Evolutionary conservation across 805 yeast species (phyloP).

Genomic region (Blastobotrys mokoenaii): DNA sequence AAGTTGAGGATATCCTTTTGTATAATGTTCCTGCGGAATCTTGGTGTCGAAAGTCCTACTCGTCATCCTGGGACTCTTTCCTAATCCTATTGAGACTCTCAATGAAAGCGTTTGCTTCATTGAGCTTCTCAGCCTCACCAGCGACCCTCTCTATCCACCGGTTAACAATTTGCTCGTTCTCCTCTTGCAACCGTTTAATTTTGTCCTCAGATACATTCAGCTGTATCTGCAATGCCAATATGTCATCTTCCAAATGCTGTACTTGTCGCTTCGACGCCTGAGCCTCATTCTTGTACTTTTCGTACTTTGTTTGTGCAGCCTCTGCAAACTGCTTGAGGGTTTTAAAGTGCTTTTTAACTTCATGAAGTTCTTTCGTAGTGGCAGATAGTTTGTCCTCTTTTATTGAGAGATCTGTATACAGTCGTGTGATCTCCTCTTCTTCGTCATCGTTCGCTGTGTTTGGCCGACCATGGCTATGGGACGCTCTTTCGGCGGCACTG

Average conservation of each 20-base stretch:
- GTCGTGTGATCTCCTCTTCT: constrained; percentile 11
- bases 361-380: not conserved
- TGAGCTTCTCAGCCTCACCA: constrained; percentile 52
- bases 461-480: constrained; percentile 4
- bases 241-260: constrained; percentile 59
- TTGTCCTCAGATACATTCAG: constrained; percentile 35
- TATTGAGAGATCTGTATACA: constrained; percentile 11
- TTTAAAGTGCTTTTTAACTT: constrained; percentile 7
- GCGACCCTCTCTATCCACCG: constrained; percentile 53
- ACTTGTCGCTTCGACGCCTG: constrained; percentile 30
- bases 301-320: constrained; percentile 25
- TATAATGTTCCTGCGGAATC: too few species aligned
- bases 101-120: constrained; percentile 34
- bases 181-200: constrained; percentile 34
- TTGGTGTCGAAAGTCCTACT: too few species aligned
- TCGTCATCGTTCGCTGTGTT: constrained; percentile 3
- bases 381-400: constrained; percentile 7
- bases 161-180: constrained; percentile 43
- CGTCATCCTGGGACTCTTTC: not conserved
- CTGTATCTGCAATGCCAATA: constrained; percentile 53
- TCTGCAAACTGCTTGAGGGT: constrained; percentile 21
- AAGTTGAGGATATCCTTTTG: constrained; percentile 13
- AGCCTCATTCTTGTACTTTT: constrained; percentile 19
- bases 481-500: constrained; percentile 18
- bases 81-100: constrained; percentile 8